Percentiles rank a stretch among this genome's conserved stretches.
phyloP scores from a whole-genome alignment of 2,329 filamentous ascomycete species.

The Pseudogymnoascus sp. region DNA sequence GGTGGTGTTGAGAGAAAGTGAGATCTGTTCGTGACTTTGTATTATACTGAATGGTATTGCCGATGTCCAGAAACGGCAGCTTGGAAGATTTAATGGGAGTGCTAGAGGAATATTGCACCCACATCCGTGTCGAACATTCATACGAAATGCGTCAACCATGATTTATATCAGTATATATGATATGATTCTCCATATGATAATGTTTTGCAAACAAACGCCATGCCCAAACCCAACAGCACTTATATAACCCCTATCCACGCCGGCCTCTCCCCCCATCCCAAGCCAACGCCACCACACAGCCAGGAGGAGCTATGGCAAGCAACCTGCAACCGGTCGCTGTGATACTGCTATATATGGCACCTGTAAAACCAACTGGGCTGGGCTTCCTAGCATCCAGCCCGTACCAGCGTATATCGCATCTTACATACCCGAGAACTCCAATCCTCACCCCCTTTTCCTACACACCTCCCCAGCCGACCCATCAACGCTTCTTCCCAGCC shows the following conservation, averaged over 20 bases:
- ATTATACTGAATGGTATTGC: too few species aligned
- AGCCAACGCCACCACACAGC: background rate
- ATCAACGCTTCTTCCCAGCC: background rate
- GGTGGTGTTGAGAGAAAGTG: too few species aligned
- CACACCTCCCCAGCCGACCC: background rate
- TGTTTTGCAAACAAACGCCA: slow-evolving; percentile 4
- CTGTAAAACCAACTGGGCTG: background rate
- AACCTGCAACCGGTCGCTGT: background rate
- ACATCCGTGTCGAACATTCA: too few species aligned
- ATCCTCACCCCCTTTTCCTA: background rate
- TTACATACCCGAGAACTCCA: background rate
- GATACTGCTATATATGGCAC: slow-evolving; percentile 2
- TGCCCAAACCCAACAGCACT: background rate
- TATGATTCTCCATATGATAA: background rate
- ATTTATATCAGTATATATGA: background rate
- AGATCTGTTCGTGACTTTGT: too few species aligned
- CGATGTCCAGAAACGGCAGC: too few species aligned
- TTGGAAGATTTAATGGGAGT: too few species aligned
- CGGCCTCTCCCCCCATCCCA: background rate
- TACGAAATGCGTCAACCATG: too few species aligned
- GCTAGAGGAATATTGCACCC: too few species aligned
- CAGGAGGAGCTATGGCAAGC: background rate
- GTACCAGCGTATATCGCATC: slow-evolving; percentile 2
- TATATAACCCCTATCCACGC: background rate
- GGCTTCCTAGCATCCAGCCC: background rate